Conservation (phyloP, 148 eudicot genomes). For the Simmondsia chinensis region DNA sequence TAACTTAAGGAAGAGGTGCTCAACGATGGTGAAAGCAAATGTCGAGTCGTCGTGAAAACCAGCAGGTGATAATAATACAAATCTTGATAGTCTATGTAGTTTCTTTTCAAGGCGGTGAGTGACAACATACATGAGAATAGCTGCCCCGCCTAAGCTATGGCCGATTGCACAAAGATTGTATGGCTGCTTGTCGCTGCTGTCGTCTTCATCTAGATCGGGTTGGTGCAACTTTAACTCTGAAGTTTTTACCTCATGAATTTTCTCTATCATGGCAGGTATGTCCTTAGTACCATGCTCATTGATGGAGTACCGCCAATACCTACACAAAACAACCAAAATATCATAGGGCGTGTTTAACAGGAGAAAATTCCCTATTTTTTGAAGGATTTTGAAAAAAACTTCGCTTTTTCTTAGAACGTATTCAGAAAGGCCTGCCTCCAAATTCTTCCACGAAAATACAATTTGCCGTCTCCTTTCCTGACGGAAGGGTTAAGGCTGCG, state of each 20-base stretch:
- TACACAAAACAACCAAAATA: constrained; percentile 14
- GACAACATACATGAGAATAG: constrained; percentile 63
- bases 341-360: constrained; percentile 4
- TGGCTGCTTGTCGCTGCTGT: constrained; percentile 41
- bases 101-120: constrained; percentile 52
- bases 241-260: constrained; percentile 73
- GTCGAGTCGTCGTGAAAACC: constrained; percentile 84
- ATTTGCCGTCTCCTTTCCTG: no score
- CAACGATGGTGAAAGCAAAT: constrained; percentile 46
- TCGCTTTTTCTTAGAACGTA: no score
- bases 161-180: constrained; percentile 76
- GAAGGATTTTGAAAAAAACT: no score
- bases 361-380: no score
- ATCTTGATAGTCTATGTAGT: constrained; percentile 75
- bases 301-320: constrained; percentile 94
- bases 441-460: no score
- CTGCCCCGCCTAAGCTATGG: constrained; percentile 97
- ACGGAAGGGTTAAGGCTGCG: no score
- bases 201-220: constrained; percentile 29
- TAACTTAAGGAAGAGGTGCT: constrained; percentile 35
- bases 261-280: constrained; percentile 81
- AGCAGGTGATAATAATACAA: constrained; percentile 80
- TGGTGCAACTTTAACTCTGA: constrained; percentile 47
- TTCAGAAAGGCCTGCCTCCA: no score
- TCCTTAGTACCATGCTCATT: constrained; percentile 93